These are phyloP conservation scores for Rosellinia necatrix DNA, from an alignment of 2,329 filamentous ascomycete genomes.

Conservation along the genomic window DNA sequence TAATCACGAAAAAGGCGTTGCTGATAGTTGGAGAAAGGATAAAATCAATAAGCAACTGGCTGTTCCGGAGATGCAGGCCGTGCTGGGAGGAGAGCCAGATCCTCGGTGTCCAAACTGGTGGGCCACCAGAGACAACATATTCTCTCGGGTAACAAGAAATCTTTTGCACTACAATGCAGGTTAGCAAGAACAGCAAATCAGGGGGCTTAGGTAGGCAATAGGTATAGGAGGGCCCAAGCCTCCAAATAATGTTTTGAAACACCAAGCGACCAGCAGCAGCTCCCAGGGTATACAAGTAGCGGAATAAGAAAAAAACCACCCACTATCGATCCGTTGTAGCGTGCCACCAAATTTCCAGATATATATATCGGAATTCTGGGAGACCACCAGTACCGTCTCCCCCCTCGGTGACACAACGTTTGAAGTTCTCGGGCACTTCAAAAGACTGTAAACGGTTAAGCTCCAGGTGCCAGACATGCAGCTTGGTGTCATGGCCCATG, in stretches of 20 bases:
- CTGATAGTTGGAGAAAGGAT: conserved; percentile 35
- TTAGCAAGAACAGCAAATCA: neutral
- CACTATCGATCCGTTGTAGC: conserved; percentile 30
- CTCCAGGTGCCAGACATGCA: conserved; percentile 41
- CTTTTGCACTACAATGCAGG: conserved; percentile 14
- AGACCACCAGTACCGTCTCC: conserved; percentile 36
- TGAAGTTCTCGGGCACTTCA: conserved; percentile 33
- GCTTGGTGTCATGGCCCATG: conserved; percentile 34
- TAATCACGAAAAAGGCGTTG: conserved; percentile 37
- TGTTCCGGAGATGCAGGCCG: conserved; percentile 27
- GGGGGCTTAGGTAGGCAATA: too few relatives aligned
- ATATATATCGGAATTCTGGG: conserved; percentile 34
- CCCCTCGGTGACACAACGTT: conserved; percentile 37
- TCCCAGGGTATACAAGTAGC: too few relatives aligned
- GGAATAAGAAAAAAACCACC: conserved; percentile 4
- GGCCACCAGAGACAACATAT: conserved; percentile 27
- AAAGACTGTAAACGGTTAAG: conserved; percentile 31
- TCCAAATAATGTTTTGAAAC: neutral
- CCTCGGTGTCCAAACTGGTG: conserved; percentile 27
- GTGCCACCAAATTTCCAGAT: conserved; percentile 35
- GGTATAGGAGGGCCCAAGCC: neutral
- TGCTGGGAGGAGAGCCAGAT: conserved; percentile 31
- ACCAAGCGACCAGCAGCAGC: neutral
- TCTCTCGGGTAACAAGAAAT: conserved; percentile 31
- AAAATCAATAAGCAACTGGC: conserved; percentile 36